Conservation (phyloP, 768 basidiomycete genomes). For the Myochromella boudieri region DNA sequence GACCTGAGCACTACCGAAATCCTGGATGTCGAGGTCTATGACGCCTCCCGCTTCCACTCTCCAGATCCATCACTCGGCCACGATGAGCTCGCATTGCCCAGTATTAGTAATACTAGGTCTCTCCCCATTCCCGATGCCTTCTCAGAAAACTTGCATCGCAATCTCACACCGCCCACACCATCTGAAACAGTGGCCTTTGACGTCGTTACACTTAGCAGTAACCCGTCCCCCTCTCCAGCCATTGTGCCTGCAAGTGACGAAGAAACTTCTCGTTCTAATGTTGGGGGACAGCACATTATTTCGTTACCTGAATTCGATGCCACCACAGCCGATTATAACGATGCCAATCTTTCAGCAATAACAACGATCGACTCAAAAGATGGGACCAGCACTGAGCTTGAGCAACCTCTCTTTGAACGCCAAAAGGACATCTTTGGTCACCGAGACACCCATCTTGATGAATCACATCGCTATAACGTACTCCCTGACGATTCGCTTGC, state of each 20-base stretch:
- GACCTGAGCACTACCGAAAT: conserved; percentile 29
- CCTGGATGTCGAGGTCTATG: conserved; percentile 50
- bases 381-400: no score
- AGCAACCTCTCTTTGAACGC: no score
- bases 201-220: neutral
- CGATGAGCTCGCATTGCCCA: conserved; percentile 10
- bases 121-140: conserved; percentile 1
- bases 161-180: neutral
- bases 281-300: neutral
- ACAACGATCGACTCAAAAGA: no score
- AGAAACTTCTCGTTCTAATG: neutral
- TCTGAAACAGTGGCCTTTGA: neutral
- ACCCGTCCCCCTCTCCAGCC: neutral
- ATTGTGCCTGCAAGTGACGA: neutral
- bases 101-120: conserved; percentile 1
- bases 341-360: no score
- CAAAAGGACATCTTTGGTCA: no score
- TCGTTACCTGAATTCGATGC: no score
- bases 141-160: neutral
- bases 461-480: no score
- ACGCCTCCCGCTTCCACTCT: conserved; percentile 33
- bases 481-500: no score
- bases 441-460: no score
- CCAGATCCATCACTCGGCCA: conserved; percentile 14
- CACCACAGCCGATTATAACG: no score